These are phyloP conservation scores for Solanum arcanum DNA, from an alignment of 257 asterid species.

Conservation along the genomic window DNA sequence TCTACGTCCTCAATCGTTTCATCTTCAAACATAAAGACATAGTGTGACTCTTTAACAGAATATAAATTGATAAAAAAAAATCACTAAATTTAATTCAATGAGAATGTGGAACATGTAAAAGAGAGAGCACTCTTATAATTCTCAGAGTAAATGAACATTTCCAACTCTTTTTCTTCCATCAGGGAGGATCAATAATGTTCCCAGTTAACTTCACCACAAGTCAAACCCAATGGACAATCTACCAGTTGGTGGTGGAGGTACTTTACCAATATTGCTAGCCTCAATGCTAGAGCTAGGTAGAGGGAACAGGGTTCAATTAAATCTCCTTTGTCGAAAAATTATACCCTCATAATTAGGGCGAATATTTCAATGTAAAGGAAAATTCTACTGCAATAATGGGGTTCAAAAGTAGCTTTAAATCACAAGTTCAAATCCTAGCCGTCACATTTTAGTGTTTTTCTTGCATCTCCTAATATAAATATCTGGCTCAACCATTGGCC, in stretches of 20 bases:
- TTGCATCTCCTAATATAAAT: neutral
- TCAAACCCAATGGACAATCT: neutral
- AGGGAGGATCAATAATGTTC: neutral
- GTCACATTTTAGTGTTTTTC: neutral
- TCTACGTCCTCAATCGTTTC: conserved; percentile 46
- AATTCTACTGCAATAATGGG: neutral
- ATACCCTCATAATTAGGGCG: neutral
- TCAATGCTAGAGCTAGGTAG: neutral
- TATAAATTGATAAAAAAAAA: neutral
- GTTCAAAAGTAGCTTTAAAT: neutral
- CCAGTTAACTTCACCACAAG: neutral
- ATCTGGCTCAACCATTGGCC: neutral
- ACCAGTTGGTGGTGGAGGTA: neutral
- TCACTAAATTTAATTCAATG: neutral
- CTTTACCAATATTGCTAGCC: neutral
- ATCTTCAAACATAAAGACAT: conserved; percentile 18
- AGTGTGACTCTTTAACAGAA: neutral
- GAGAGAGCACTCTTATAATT: neutral
- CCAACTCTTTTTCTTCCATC: neutral
- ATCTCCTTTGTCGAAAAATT: neutral
- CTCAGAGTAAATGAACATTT: neutral
- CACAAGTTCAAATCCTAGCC: neutral
- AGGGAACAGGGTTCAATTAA: neutral
- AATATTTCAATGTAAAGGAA: neutral
- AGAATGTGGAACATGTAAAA: neutral